Evolutionary conservation across 768 basidiomycete species (phyloP).

Genomic region (Russula foetens): DNA sequence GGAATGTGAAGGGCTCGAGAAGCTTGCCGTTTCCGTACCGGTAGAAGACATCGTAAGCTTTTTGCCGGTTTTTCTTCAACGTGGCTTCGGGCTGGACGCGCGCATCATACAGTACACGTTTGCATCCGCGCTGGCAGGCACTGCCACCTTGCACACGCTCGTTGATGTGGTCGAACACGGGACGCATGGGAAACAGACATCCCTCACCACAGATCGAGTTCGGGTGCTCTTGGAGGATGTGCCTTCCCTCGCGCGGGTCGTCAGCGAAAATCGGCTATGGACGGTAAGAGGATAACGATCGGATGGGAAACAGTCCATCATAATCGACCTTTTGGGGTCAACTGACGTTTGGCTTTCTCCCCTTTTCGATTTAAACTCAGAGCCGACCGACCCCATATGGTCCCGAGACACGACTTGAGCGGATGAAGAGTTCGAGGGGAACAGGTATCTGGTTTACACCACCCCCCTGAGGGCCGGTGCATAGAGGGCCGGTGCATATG

Average conservation of each 20-base stretch:
- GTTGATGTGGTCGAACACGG: slow-evolving; percentile 13
- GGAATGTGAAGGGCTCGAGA: slow-evolving; percentile 14
- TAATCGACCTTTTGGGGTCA: neutral
- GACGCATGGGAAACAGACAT: slow-evolving; percentile 7
- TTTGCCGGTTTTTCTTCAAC: slow-evolving; percentile 3
- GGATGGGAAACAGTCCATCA: neutral
- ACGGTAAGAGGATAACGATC: slow-evolving; percentile 16
- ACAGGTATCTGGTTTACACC: slow-evolving; percentile 15
- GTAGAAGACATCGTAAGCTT: slow-evolving; percentile 13
- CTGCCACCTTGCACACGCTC: slow-evolving; percentile 12
- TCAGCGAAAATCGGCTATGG: slow-evolving; percentile 19
- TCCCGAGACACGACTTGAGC: slow-evolving; percentile 12
- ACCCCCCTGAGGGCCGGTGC: slow-evolving; percentile 10
- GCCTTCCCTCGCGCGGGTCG: slow-evolving; percentile 11
- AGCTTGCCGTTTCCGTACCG: slow-evolving; percentile 16
- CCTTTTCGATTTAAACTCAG: slow-evolving; percentile 10
- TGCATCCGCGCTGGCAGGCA: slow-evolving; percentile 3
- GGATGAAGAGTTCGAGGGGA: slow-evolving; percentile 14
- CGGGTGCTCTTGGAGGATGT: slow-evolving; percentile 12
- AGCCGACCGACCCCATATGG: slow-evolving; percentile 12
- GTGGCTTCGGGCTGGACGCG: neutral
- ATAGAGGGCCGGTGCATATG: slow-evolving; percentile 13
- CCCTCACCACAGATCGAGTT: slow-evolving; percentile 19
- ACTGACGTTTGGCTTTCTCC: slow-evolving; percentile 13
- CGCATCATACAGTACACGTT: slow-evolving; percentile 9